A percentile compares a stretch with the other conserved stretches of the same genome.
Conservation (phyloP, 805 yeast genomes). For the Nakazawaea populi region DNA sequence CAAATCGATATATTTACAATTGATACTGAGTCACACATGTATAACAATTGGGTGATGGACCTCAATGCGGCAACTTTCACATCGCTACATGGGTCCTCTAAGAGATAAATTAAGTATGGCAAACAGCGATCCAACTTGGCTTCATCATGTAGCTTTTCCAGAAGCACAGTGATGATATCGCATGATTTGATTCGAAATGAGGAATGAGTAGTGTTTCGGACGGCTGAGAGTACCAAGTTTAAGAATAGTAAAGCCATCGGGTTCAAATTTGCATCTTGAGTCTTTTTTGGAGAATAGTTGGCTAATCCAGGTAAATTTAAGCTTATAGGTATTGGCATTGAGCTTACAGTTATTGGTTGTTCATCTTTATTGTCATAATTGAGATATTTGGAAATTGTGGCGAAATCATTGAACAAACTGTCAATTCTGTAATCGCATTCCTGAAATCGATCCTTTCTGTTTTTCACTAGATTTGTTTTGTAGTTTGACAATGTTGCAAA, state of each 20-base stretch:
- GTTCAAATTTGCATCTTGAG: conserved; percentile 20
- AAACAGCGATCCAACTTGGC: conserved; percentile 79
- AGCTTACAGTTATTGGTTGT: conserved; percentile 4
- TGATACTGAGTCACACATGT: conserved; percentile 56
- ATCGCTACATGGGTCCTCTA: conserved; percentile 60
- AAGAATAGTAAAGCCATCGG: conserved; percentile 49
- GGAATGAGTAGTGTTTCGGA: conserved; percentile 57
- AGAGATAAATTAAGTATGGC: conserved; percentile 69
- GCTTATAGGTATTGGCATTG: conserved; percentile 29
- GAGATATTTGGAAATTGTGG: conserved; percentile 35
- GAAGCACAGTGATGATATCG: conserved; percentile 67
- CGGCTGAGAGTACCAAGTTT: conserved; percentile 50
- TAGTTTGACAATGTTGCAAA: conserved; percentile 34
- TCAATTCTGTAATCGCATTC: conserved; percentile 54
- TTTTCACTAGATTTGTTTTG: not conserved
- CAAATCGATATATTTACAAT: conserved; percentile 74
- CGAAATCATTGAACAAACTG: conserved; percentile 54
- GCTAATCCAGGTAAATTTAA: conserved; percentile 50
- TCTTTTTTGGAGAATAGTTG: conserved; percentile 35
- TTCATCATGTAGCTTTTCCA: conserved; percentile 76
- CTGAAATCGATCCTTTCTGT: conserved; percentile 22
- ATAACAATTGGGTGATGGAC: conserved; percentile 60
- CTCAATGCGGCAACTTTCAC: conserved; percentile 66
- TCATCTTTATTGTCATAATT: conserved; percentile 24
- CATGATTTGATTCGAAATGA: conserved; percentile 61